Evolutionary conservation across 306 rosid species (phyloP), one percentile per base, ranked within the genome.

Genomic region (Rosa lucieae): DNA sequence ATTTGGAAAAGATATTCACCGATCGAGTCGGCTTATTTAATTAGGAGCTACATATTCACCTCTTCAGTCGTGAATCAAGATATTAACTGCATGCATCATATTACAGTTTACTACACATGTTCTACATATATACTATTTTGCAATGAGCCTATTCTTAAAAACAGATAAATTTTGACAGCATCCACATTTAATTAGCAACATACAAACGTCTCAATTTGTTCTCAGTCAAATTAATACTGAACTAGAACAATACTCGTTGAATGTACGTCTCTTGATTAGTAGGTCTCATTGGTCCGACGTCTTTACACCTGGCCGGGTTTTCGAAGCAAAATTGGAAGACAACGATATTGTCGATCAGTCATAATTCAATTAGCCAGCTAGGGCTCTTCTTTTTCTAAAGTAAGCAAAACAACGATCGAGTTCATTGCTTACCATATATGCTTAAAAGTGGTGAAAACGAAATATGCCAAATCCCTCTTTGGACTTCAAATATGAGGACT

Each of bases 371-470:
- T 56, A 37, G 66, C 37, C 37, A 32, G 37, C 12, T 6, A 56
- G 21, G 76, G 21, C 40, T 59, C 46, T 14, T 0, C 47, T 68
- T 48, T 53, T 58, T 18, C 20, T 5, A 80, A 74, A 66, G 68
- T 56, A 37, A 73, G 56, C 37, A 23, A 58, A 8, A 17, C 37
- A 48, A 70, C 48, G 80, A 81, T 76, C 47, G n/a, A 75, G 66
- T 73, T 58, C 76, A 21, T 32, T 81, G 46, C 13, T 21, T 44
- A 39, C 48, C 47, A 44, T 53, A 5, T 8, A 29, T 52, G 67
- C 39, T 70, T 32, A 49, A 52, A 77, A 39, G 72, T 53, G 17
- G 29, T 65, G 79, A 82, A 77, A 82, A 82, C 23, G 81, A 82
- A 72, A 77, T 72, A 43, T 52, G 63, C 78, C 81, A 72, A 71